phyloP scores from a whole-genome alignment of 73 alveolate genomes.

The Urostyla sp. region DNA sequence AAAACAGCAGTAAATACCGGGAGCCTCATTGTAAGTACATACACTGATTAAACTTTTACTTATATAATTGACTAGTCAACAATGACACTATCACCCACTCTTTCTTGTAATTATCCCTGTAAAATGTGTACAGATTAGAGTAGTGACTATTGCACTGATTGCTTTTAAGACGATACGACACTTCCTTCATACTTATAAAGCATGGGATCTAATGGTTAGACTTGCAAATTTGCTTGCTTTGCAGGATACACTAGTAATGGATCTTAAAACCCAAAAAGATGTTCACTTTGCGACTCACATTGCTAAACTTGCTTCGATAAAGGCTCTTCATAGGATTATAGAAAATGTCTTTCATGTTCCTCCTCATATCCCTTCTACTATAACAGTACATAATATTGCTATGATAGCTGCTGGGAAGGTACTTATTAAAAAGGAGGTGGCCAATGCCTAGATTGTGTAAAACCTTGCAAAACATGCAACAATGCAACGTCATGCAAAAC shows the following conservation, averaged over 20 bases:
- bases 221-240: slow-evolving; percentile 23
- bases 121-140: slow-evolving; percentile 33
- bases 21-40: slow-evolving; percentile 15
- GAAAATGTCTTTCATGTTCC: slow-evolving; percentile 9
- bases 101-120: slow-evolving; percentile 63
- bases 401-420: slow-evolving; percentile 1
- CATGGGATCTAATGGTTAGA: not conserved
- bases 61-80: slow-evolving; percentile 38
- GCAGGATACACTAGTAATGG: slow-evolving; percentile 52
- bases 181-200: slow-evolving; percentile 20
- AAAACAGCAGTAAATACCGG: not conserved
- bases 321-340: not conserved
- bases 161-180: slow-evolving; percentile 3
- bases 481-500: slow-evolving; percentile 13
- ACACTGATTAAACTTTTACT: slow-evolving; percentile 47
- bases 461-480: slow-evolving; percentile 50
- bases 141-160: slow-evolving; percentile 52
- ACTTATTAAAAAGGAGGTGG: not conserved
- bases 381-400: slow-evolving; percentile 1
- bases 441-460: slow-evolving; percentile 28
- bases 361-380: slow-evolving; percentile 15
- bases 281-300: slow-evolving; percentile 39
- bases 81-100: slow-evolving; percentile 37
- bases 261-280: not conserved
- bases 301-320: slow-evolving; percentile 19